phyloP scores from a whole-genome alignment of 306 rosid species.

The Inga leiocalycina region DNA sequence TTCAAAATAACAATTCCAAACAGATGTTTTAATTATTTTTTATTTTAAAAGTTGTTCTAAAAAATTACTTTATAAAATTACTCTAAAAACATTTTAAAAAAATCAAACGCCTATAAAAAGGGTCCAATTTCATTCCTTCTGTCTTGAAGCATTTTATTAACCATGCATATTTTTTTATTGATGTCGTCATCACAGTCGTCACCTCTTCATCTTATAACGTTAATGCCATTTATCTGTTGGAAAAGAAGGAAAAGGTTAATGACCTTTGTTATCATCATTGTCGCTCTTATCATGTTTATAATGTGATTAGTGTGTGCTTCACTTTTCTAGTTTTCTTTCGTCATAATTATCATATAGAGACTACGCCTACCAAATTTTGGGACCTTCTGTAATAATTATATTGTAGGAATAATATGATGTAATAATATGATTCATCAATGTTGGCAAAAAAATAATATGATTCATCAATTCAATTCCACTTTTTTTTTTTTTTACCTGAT shows the following conservation, averaged over 20 bases:
- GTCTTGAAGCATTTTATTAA: not conserved
- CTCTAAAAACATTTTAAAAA: no score
- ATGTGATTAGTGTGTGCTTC: not conserved
- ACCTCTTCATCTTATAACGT: not conserved
- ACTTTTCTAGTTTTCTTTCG: not conserved
- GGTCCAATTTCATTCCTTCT: not conserved
- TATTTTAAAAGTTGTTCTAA: no score
- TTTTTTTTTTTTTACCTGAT: no score
- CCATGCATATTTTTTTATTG: not conserved
- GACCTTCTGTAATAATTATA: not conserved
- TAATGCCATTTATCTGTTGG: not conserved
- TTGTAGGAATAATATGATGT: not conserved
- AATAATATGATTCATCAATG: no score
- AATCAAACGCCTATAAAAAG: no score
- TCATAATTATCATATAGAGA: not conserved
- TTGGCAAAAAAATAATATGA: no score
- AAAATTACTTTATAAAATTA: no score
- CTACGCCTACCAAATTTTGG: not conserved
- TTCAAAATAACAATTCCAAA: no score
- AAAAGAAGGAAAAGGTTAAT: not conserved
- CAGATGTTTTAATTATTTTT: no score
- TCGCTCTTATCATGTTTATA: not conserved
- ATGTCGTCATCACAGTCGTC: not conserved
- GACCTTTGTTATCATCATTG: not conserved
- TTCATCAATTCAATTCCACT: no score